Evolutionary conservation across 257 asterid species (phyloP), one percentile per base, ranked within the genome.

Genomic region (Haberlea rhodopensis): DNA sequence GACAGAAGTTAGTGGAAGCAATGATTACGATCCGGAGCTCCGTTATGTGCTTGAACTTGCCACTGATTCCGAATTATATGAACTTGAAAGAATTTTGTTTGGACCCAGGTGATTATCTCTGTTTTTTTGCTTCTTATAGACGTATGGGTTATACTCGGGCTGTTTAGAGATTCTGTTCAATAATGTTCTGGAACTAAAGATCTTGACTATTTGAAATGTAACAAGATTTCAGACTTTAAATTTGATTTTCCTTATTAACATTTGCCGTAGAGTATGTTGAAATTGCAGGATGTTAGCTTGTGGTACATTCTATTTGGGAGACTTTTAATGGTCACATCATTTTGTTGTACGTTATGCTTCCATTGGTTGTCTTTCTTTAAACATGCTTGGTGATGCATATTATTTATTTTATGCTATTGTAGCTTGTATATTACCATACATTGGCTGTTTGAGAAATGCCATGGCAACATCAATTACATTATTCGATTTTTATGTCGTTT

Each of bases 31-130:
- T 71, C 90, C 80, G 20, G 95, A 91, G 79, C 96, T 91, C 66
- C 79, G 88, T 18, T 66, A 78, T 13, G 98, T 91, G 67, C 95
- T 91, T 73, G 85, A 85, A 73, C 91, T 91, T 10, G 95, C 98
- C 8, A 83, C 91, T 29, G 95, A 88, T 71, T 85, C 95, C 37
- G 98, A 91, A 62, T 81, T 91, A 52, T 78, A 73, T 75, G 98
- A 88, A 70, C 79, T 91, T 68, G 94, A 88, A 73, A 81, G 79
- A 60, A 88, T 91, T 63, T 71, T 91, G 76, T 91, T 88, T 81
- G 95, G 98, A 21, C 79, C 95, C 62, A 91, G 98, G 98, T 91
- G 71, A 43, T 74, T 68, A 46, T 4, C n/a, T 40, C 65, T 53
- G 51, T 52, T 9, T 37, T 54, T 43, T 45, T 56, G 8, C 56